Evolutionary conservation across 768 basidiomycete species (phyloP).

Genomic region (Pleurotus salmoneostramineus): DNA sequence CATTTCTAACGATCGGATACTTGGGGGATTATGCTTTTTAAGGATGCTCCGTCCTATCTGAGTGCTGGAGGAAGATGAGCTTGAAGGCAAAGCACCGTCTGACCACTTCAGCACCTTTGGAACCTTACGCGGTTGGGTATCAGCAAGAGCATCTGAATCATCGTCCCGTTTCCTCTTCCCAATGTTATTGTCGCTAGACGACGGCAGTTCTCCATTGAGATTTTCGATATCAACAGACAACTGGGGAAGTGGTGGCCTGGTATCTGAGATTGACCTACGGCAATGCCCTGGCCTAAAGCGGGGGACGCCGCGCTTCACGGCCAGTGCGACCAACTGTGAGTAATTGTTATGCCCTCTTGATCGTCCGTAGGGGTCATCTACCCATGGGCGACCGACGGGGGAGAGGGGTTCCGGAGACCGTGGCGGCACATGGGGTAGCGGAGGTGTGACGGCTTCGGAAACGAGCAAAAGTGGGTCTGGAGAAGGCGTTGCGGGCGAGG

Average conservation of each 20-base stretch:
- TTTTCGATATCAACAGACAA: background rate
- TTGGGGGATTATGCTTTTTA: constrained; percentile 5
- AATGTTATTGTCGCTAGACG: background rate
- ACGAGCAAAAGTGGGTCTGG: constrained; percentile 2
- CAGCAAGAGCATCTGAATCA: background rate
- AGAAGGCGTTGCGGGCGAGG: constrained; percentile 3
- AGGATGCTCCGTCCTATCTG: constrained; percentile 1
- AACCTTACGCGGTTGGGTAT: background rate
- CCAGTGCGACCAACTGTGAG: background rate
- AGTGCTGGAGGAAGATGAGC: background rate
- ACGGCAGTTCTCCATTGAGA: background rate
- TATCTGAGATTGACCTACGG: background rate
- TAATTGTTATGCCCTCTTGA: constrained; percentile 3
- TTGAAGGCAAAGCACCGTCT: background rate
- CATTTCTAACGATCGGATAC: constrained; percentile 3
- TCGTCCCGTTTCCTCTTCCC: constrained; percentile 3
- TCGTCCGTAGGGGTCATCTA: background rate
- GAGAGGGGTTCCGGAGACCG: background rate
- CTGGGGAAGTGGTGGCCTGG: background rate
- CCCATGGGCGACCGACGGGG: background rate
- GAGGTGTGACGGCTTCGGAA: background rate
- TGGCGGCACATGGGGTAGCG: constrained; percentile 1
- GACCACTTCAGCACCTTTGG: constrained; percentile 5
- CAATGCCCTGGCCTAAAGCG: background rate
- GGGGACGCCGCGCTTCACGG: background rate